phyloP scores from a whole-genome alignment of 148 eudicot genomes.

The Fagopyrum homotropicum region DNA sequence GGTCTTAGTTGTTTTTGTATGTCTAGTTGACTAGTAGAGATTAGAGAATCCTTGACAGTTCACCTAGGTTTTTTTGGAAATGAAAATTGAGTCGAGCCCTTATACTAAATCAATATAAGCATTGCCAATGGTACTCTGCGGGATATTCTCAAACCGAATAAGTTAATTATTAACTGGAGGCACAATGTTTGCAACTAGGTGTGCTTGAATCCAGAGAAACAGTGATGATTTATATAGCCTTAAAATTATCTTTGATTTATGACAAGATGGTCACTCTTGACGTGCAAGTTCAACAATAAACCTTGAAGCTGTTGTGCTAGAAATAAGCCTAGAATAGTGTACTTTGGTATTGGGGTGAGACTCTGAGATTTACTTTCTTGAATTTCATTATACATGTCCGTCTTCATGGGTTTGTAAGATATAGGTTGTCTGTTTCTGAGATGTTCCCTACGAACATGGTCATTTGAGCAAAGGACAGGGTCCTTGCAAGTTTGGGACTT shows the following conservation, averaged over 20 bases:
- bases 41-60: neutral
- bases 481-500: neutral
- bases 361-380: neutral
- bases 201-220: too few species aligned
- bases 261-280: too few species aligned
- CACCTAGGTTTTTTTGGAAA: neutral
- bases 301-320: neutral
- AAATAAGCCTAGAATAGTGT: neutral
- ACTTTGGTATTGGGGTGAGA: neutral
- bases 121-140: too few species aligned
- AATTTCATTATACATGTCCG: neutral
- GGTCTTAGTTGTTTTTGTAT: neutral
- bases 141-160: too few species aligned
- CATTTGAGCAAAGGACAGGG: neutral
- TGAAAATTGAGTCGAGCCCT: neutral
- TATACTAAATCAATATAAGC: too few species aligned
- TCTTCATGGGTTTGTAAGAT: neutral
- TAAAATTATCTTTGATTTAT: too few species aligned
- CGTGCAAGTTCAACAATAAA: neutral
- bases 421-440: neutral
- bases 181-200: too few species aligned
- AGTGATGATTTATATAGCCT: too few species aligned
- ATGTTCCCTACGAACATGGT: neutral
- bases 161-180: too few species aligned
- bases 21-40: neutral